phyloP scores from a whole-genome alignment of 192 early-diverging fungal genomes.

The Podila clonocystis region DNA sequence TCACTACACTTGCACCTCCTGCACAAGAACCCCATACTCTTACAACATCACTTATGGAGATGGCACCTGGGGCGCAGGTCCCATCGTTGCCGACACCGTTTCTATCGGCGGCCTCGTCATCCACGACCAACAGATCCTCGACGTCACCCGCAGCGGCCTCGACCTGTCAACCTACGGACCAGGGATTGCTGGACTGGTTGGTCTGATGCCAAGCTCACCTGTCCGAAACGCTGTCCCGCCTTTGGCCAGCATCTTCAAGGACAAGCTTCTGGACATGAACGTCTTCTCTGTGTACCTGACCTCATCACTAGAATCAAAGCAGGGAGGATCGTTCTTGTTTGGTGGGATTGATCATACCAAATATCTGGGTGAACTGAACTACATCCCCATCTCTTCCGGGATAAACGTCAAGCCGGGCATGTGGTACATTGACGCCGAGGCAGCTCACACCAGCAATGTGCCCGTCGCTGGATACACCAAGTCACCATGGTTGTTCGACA shows the following conservation, averaged over 20 bases:
- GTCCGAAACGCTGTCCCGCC: constrained; percentile 41
- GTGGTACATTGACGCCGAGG: constrained; percentile 40
- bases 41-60: constrained; percentile 53
- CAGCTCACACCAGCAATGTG: constrained; percentile 6
- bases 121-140: constrained; percentile 44
- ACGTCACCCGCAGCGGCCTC: constrained; percentile 37
- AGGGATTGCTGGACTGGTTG: constrained; percentile 33
- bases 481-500: constrained; percentile 47
- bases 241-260: constrained; percentile 26
- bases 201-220: constrained; percentile 45
- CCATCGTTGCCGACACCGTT: constrained; percentile 38
- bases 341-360: constrained; percentile 45
- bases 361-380: constrained; percentile 20
- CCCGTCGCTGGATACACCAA: constrained; percentile 30
- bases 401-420: constrained; percentile 22
- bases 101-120: constrained; percentile 43
- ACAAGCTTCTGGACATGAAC: constrained; percentile 41
- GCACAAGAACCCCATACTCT: constrained; percentile 43
- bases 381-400: constrained; percentile 23
- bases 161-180: constrained; percentile 33
- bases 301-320: neutral
- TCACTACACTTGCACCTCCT: constrained; percentile 42
- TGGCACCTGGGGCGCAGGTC: constrained; percentile 49
- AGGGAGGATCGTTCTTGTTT: constrained; percentile 47
- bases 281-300: constrained; percentile 44